These are phyloP conservation scores for Rhynchospora tenuis DNA, from an alignment of 176 grass and related monocot species.

Conservation along the genomic window DNA sequence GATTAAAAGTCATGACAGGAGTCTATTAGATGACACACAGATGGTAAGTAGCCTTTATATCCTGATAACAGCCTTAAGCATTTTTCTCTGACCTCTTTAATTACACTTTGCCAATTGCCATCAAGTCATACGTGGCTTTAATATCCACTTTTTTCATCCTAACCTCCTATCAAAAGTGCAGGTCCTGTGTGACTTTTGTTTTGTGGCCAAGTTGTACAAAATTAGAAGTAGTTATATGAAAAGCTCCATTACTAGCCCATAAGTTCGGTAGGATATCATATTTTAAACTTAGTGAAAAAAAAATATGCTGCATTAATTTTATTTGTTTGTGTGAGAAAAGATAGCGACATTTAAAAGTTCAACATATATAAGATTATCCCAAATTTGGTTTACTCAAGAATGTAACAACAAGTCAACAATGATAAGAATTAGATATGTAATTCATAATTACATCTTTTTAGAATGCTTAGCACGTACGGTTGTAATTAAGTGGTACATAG, in stretches of 20 bases:
- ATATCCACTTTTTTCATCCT: background rate
- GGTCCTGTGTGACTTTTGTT: background rate
- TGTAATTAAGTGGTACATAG: no score
- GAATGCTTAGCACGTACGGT: no score
- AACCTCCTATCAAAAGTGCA: background rate
- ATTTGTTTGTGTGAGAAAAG: no score
- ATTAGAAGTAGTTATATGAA: background rate
- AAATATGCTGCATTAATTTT: no score
- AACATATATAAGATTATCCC: no score
- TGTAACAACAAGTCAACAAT: no score
- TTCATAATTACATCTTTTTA: no score
- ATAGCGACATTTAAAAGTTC: no score
- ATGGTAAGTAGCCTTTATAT: slow-evolving; percentile 6
- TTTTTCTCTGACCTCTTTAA: background rate
- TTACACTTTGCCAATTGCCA: slow-evolving; percentile 17
- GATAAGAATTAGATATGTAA: no score
- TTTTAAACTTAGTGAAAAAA: background rate
- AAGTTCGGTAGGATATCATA: slow-evolving; percentile 3
- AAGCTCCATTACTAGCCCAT: background rate
- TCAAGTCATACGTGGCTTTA: slow-evolving; percentile 1
- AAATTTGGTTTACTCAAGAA: no score
- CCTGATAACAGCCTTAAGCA: background rate
- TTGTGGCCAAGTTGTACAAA: background rate
- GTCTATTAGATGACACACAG: background rate
- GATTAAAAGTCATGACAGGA: background rate